These are phyloP conservation scores for Microstegium vimineum DNA, from an alignment of 176 grass and related monocot species.

Conservation along the genomic window DNA sequence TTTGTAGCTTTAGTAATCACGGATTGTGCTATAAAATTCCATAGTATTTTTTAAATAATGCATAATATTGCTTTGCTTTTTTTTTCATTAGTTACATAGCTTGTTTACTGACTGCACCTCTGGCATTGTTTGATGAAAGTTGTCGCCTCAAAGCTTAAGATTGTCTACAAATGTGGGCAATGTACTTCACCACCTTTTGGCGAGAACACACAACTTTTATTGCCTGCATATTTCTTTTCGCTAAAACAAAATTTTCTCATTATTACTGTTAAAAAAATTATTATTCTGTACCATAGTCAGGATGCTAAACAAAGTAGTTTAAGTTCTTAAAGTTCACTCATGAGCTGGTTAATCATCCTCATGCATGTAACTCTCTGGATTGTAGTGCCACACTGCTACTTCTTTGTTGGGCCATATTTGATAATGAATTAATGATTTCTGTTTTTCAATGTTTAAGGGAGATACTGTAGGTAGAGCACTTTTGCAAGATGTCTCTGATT, in stretches of 20 bases:
- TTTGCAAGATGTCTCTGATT: slow-evolving; percentile 22
- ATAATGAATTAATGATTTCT: neutral
- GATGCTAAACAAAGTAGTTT: neutral
- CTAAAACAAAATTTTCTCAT: neutral
- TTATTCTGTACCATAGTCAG: neutral
- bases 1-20: neutral
- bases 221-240: neutral
- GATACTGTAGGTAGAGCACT: slow-evolving; percentile 6
- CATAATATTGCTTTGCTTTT: neutral
- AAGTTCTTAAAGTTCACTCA: neutral
- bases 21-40: neutral
- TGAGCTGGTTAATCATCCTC: neutral
- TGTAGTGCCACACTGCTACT: neutral
- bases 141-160: neutral
- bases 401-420: slow-evolving; percentile 11
- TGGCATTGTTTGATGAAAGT: neutral
- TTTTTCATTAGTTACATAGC: neutral
- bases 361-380: neutral
- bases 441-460: slow-evolving; percentile 44
- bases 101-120: neutral
- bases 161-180: neutral
- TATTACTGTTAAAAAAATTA: neutral
- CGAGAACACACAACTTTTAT: neutral
- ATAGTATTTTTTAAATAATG: neutral
- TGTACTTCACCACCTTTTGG: neutral